These are phyloP conservation scores for Chrysoporthe puriensis DNA, from an alignment of 2,329 filamentous ascomycete species.

Conservation along the genomic window DNA sequence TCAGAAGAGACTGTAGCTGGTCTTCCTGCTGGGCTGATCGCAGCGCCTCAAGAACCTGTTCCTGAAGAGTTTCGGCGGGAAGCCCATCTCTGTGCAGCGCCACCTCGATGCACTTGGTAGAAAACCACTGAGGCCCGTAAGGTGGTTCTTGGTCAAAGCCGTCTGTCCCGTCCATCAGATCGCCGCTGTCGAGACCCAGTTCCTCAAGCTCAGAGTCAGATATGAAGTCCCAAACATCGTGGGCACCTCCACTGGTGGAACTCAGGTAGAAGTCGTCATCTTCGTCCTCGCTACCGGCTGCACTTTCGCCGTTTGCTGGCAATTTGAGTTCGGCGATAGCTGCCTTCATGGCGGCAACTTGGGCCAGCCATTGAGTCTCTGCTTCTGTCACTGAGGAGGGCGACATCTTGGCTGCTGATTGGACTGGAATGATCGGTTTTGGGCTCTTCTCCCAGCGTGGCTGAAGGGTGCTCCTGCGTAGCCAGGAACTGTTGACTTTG, in stretches of 20 bases:
- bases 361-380: slow-evolving; percentile 76
- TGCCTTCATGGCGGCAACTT: slow-evolving; percentile 83
- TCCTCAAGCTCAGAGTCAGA: slow-evolving; percentile 73
- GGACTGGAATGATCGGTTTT: neutral
- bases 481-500: neutral
- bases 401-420: slow-evolving; percentile 12
- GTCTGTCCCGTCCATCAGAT: slow-evolving; percentile 40
- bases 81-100: slow-evolving; percentile 68
- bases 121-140: slow-evolving; percentile 73
- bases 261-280: slow-evolving; percentile 56
- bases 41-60: slow-evolving; percentile 77
- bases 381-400: slow-evolving; percentile 38
- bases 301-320: slow-evolving; percentile 48
- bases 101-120: slow-evolving; percentile 67
- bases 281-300: slow-evolving; percentile 66
- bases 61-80: slow-evolving; percentile 69
- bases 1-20: slow-evolving; percentile 87
- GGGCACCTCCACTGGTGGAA: slow-evolving; percentile 61
- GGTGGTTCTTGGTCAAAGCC: slow-evolving; percentile 34
- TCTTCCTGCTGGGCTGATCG: slow-evolving; percentile 72
- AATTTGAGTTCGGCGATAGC: slow-evolving; percentile 75
- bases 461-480: neutral
- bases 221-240: slow-evolving; percentile 93
- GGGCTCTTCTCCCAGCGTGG: neutral
- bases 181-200: slow-evolving; percentile 49